Evolutionary conservation across 2,329 filamentous ascomycete species (phyloP).

Genomic region (Onygena corvina): DNA sequence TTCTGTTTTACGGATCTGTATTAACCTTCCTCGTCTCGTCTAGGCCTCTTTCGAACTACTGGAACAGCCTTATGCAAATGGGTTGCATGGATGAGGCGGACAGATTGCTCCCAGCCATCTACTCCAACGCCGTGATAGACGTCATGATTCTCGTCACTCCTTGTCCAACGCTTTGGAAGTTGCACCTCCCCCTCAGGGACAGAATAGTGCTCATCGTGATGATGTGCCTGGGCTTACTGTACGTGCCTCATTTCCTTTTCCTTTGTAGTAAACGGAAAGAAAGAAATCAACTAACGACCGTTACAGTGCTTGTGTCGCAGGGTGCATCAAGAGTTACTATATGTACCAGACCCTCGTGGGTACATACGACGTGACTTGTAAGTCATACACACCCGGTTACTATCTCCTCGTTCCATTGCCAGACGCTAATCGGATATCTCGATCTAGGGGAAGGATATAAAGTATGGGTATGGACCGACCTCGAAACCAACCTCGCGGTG

Average conservation of each 20-base stretch:
- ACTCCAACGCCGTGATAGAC: constrained; percentile 15
- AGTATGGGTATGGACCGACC: constrained; percentile 16
- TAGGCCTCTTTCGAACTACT: constrained; percentile 14
- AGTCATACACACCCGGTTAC: neutral
- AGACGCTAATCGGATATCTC: neutral
- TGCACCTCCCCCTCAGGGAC: constrained; percentile 14
- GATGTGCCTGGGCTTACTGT: constrained; percentile 17
- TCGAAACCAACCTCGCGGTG: constrained; percentile 18
- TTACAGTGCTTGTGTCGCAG: constrained; percentile 14
- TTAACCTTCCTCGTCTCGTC: neutral
- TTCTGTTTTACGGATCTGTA: neutral
- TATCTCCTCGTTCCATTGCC: neutral
- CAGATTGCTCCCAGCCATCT: constrained; percentile 9
- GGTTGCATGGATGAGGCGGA: constrained; percentile 12
- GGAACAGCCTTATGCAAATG: constrained; percentile 6
- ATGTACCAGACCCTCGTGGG: constrained; percentile 10
- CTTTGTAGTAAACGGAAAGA: neutral
- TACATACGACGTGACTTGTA: constrained; percentile 16
- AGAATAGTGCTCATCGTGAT: constrained; percentile 13
- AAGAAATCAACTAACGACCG: neutral
- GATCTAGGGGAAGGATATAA: constrained; percentile 16
- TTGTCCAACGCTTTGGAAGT: constrained; percentile 15
- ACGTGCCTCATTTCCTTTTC: neutral
- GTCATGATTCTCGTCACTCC: constrained; percentile 15
- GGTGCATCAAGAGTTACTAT: constrained; percentile 13